A percentile compares a stretch with the other conserved stretches of the same genome.
phyloP scores from a whole-genome alignment of 2,329 filamentous ascomycete species.

The Torrubiella hemipterigena region DNA sequence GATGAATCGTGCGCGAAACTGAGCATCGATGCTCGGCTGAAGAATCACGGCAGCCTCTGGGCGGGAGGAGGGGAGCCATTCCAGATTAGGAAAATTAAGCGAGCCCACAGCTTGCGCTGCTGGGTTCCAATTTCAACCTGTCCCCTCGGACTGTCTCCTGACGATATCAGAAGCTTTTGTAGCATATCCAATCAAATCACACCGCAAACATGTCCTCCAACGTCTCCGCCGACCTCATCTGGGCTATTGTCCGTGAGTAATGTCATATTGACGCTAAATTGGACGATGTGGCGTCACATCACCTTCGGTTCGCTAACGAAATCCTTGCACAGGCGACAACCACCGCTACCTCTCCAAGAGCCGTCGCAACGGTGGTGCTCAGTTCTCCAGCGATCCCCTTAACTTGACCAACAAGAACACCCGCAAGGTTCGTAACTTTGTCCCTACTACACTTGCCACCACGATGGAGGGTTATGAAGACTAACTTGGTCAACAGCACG shows the following conservation, averaged over 20 bases:
- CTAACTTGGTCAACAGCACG: conserved; percentile 50
- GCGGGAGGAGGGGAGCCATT: no score
- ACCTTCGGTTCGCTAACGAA: not conserved
- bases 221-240: conserved; percentile 84
- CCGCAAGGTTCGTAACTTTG: conserved; percentile 59
- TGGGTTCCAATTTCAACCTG: conserved; percentile 3
- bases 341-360: conserved; percentile 92
- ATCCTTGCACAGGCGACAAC: conserved; percentile 52
- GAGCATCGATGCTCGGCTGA: no score
- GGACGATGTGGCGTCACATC: not conserved
- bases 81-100: conserved; percentile 19
- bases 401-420: conserved; percentile 88
- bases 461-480: conserved; percentile 4
- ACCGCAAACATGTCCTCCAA: conserved; percentile 49
- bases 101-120: conserved; percentile 27
- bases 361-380: conserved; percentile 62
- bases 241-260: conserved; percentile 88
- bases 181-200: conserved; percentile 29
- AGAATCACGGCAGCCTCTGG: no score
- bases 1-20: no score
- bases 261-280: conserved; percentile 1
- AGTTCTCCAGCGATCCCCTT: conserved; percentile 88
- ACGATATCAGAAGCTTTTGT: no score
- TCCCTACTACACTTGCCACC: not conserved
- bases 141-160: conserved; percentile 6